Evolutionary conservation across 768 basidiomycete species (phyloP), one percentile per base, ranked within the genome.

Genomic region (Calvatia gigantea): DNA sequence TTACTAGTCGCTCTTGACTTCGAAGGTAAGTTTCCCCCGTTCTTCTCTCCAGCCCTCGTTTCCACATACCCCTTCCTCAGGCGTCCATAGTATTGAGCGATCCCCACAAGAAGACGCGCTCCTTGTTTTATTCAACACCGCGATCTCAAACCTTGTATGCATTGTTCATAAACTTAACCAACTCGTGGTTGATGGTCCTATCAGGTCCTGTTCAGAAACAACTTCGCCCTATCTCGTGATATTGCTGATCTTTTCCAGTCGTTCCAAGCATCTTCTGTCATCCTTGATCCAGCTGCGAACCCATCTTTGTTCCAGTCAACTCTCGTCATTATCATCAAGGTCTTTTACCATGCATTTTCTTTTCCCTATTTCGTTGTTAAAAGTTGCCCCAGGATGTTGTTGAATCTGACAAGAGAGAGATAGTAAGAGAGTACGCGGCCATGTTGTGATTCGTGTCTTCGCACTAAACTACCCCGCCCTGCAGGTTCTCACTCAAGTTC

Each of bases 291-390:
- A 7, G 71, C 75, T 12, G 70, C 77, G 0, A 86, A 85, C 61
- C 83, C 82, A 0, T 74, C 73, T 2, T 65, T 86, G 5, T 86
- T 86, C 67, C 78, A 76, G 59, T 85, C 82, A 0, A 81, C 75
- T 0, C 66, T 86, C 12, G 76, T 75, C 6, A 83, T 86, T 58
- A 83, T 86, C 41, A 85, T 86, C 66, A 86, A 86, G 74, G 83
- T 76, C 39, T 19, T 23, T n/a, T n/a, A n/a, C n/a, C n/a, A n/a
- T 41, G 12, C 32, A 2, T 11, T 21, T 15, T 43, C 31, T 12
- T 5, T 6, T 32, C 51, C 28, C 0, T 5, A 32, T 19, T 3
- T 12, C 0, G 19, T 14, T 12, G 12, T 11, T 28, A 14, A 6
- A 29, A 15, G 25, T 29, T 4, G 17, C 53, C 4, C 9, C 27